Evolutionary conservation across 2,329 filamentous ascomycete genomes (phyloP), one percentile per base, ranked within the genome.

Genomic region (Thermothelomyces thermophilus): DNA sequence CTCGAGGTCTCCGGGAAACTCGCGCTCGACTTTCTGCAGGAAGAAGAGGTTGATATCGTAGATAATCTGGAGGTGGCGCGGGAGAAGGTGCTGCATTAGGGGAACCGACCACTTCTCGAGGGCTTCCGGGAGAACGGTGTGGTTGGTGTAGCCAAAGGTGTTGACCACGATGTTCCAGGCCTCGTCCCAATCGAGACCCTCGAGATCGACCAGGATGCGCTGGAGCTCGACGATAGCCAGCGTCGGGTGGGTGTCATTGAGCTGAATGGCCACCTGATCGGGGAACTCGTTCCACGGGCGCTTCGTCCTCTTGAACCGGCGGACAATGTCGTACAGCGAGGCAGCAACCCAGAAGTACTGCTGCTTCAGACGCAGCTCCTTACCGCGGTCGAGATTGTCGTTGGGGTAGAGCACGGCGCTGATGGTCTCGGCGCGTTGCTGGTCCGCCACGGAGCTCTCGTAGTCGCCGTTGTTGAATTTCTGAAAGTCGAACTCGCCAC

Each of bases 341-440:
- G 93, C 93, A 46, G 93, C 90, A 64, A 95, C 95, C 93, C 93
- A 98, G 73, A 98, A 98, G 77, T 98, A 98, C 69, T 98, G 93
- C 69, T 98, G 93, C 79, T 98, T 98, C 68, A 98, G 72, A 47
- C 93, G 88, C 56, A 98, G 82, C 74, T 98, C 93, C 70, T 98
- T 98, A 56, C 93, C 93, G 58, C 90, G 82, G 58, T 97, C 91
- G 39, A 98, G 80, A 69, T 95, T 97, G 70, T 97, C 91, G 64
- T 98, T 98, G 53, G 93, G 93, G 65, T 98, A 98, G 39, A 98
- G 73, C 13, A 98, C 93, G 28, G 91, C 91, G 46, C 90, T 96
- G 72, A 98, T 98, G 48, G 91, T 97, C 74, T 98, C 93, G n/a
- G 93, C 93, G 51, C 88, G 86, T 74, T 98, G 93, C 70, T 97